Evolutionary conservation across 345 rosid genomes (phyloP).

Genomic region (Kernera saxatilis): DNA sequence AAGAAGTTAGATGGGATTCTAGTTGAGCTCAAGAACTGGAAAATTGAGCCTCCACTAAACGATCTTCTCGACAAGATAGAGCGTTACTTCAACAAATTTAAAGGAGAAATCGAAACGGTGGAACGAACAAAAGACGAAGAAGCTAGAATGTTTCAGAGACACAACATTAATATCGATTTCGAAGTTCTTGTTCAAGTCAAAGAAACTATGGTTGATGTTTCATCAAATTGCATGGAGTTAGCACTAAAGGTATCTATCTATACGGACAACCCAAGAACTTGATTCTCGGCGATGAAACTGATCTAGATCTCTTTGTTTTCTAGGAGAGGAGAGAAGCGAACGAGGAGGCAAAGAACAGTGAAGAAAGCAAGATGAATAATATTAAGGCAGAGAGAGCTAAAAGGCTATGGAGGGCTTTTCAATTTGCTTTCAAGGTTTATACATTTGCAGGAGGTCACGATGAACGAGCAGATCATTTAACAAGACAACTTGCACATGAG

Average conservation of each 20-base stretch:
- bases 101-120: conserved; percentile 50
- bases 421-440: conserved; percentile 55
- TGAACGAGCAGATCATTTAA: conserved; percentile 52
- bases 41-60: conserved; percentile 43
- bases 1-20: conserved; percentile 42
- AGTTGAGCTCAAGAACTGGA: conserved; percentile 50
- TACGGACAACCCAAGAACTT: neutral
- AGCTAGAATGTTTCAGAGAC: conserved; percentile 37
- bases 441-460: conserved; percentile 71
- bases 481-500: conserved; percentile 49
- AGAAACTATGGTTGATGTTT: conserved; percentile 67
- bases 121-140: conserved; percentile 66
- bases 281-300: neutral
- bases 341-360: conserved; percentile 13
- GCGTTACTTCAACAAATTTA: conserved; percentile 52
- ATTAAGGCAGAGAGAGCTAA: conserved; percentile 31
- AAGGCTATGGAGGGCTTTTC: conserved; percentile 62
- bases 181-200: conserved; percentile 45
- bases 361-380: conserved; percentile 22
- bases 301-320: neutral
- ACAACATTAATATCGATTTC: conserved; percentile 53
- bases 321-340: conserved; percentile 49
- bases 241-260: conserved; percentile 45
- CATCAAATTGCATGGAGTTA: conserved; percentile 65
- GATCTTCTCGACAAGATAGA: conserved; percentile 54